Evolutionary conservation across 306 rosid species (phyloP), one percentile per base, ranked within the genome.

Genomic region (Casuarina glauca): DNA sequence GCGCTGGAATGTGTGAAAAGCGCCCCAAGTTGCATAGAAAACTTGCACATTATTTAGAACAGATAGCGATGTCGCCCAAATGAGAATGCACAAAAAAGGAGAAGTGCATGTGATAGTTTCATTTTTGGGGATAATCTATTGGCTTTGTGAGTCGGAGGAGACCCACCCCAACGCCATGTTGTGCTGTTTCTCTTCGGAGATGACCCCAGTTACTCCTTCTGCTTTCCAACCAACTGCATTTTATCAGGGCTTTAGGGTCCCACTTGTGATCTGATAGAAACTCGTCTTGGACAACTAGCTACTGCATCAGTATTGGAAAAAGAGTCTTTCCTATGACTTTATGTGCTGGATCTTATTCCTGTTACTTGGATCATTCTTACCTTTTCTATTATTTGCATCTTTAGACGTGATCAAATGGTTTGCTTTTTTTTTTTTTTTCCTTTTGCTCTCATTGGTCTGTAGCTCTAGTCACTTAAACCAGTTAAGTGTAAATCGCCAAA

Each of bases 201-300:
- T 71, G 81, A 26, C 74, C 71, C 71, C 55, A 42, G 80, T 74
- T 80, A 77, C 85, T 81, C 39, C 70, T 39, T 71, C 57, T 89
- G 91, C 91, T 80, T 84, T 89, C 85, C 87, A 85, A 91, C 90
- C 46, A 61, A 61, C n/a, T 15, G 32, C 8, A 51, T 39, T 62
- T 63, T 74, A 66, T 57, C 6, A 17, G 9, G 9, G 32, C 13
- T 54, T 15, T 74, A 54, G 91, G 78, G 78, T 70, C 80, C 90
- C 86, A 74, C 81, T 17, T 81, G 78, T 81, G 87, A 85, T 85
- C 73, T 70, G 78, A 82, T 74, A 42, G 79, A 55, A 70, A 61
- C 75, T 45, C 64, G 76, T 57, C 82, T 32, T 76, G 11, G 15
- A 46, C 67, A 73, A 2, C 60, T 13, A 74, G 75, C 74, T 42